Conservation (phyloP, 345 rosid species). For the Eucalyptus grandis region DNA sequence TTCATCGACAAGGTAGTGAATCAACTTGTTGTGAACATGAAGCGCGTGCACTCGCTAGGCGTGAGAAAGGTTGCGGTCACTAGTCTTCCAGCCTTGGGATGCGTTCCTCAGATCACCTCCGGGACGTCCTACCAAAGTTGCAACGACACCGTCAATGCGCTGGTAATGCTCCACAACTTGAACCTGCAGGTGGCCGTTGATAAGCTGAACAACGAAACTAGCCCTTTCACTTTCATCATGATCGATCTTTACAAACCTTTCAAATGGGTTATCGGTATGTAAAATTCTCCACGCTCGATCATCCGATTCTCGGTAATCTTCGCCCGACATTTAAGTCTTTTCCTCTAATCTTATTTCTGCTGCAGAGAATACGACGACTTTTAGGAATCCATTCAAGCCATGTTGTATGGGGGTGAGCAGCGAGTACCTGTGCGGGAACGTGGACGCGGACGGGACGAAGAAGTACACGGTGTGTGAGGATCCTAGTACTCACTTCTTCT, state of each 20-base stretch:
- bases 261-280: background rate
- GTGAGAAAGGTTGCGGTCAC: constrained; percentile 25
- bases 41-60: constrained; percentile 19
- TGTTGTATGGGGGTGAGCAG: background rate
- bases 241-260: constrained; percentile 32
- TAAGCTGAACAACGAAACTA: constrained; percentile 8
- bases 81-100: constrained; percentile 16
- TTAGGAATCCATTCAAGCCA: background rate
- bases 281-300: background rate
- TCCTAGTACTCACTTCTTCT: background rate
- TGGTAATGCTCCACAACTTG: constrained; percentile 15
- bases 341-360: background rate
- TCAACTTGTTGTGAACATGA: constrained; percentile 16
- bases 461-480: background rate
- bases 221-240: constrained; percentile 1
- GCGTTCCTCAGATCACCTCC: constrained; percentile 15
- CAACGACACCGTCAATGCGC: background rate
- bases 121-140: constrained; percentile 1
- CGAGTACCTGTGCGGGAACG: background rate
- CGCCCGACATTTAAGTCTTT: background rate
- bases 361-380: background rate
- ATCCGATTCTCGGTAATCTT: background rate
- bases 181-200: constrained; percentile 5
- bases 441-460: background rate
- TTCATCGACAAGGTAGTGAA: constrained; percentile 11